A percentile compares a stretch with the other conserved stretches of the same genome.
Conservation (phyloP, 2,329 filamentous ascomycete species). For the Leptosphaerulina australis region DNA sequence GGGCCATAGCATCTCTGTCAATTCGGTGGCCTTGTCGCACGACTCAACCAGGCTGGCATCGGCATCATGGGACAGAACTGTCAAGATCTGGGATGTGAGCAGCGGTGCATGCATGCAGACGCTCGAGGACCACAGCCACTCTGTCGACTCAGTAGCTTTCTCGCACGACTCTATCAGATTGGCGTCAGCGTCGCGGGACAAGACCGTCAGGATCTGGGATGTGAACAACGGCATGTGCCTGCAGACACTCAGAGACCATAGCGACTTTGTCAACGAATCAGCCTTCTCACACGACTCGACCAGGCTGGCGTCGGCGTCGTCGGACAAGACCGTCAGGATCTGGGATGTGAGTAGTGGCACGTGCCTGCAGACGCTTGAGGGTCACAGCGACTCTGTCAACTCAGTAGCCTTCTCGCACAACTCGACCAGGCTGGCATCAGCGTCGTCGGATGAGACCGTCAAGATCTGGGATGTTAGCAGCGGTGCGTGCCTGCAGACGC, state of each 20-base stretch:
- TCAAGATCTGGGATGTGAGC: too few relatives aligned
- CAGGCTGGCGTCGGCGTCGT: conserved; percentile 28
- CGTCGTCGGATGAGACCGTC: not conserved
- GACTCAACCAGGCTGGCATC: conserved; percentile 14
- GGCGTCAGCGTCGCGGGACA: not conserved
- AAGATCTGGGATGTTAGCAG: too few relatives aligned
- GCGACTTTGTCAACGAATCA: conserved; percentile 16
- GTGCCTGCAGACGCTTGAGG: conserved; percentile 22
- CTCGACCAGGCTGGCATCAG: conserved; percentile 2
- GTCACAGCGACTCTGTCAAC: not conserved
- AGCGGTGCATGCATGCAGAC: conserved; percentile 24
- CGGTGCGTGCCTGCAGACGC: too few relatives aligned
- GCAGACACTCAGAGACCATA: conserved; percentile 23
- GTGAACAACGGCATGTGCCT: conserved; percentile 15
- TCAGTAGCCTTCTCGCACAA: conserved; percentile 21
- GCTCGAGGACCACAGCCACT: conserved; percentile 11
- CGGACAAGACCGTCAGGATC: conserved; percentile 12
- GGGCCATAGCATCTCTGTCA: conserved; percentile 22
- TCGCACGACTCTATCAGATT: conserved; percentile 4
- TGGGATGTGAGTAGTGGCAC: conserved; percentile 26
- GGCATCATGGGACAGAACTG: too few relatives aligned
- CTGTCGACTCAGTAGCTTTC: conserved; percentile 19
- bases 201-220: too few relatives aligned
- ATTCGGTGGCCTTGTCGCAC: conserved; percentile 32
- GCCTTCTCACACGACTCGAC: conserved; percentile 32